Conservation (phyloP, 2,329 filamentous ascomycete genomes). For the Simplicillium sp. region DNA sequence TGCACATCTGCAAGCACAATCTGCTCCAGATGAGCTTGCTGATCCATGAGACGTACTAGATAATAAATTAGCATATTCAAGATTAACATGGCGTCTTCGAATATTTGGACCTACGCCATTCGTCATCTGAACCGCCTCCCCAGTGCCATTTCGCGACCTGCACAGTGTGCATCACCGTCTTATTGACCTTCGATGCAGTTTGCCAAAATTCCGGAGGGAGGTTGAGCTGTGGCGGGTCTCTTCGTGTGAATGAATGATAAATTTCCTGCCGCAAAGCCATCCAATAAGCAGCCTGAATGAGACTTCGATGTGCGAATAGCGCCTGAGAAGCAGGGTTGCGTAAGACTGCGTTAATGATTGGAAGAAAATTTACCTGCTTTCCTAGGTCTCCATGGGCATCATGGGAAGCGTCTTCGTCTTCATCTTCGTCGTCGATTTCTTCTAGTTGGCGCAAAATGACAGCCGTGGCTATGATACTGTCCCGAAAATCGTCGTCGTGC, state of each 20-base stretch:
- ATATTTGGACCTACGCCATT: constrained; percentile 22
- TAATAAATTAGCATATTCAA: neutral
- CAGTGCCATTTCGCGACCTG: constrained; percentile 31
- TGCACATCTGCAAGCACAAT: constrained; percentile 19
- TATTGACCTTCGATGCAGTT: constrained; percentile 25
- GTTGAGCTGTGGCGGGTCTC: constrained; percentile 25
- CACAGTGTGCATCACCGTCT: constrained; percentile 29
- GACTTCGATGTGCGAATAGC: constrained; percentile 22
- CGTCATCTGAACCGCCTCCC: constrained; percentile 22
- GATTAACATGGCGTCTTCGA: neutral
- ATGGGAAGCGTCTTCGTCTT: constrained; percentile 6
- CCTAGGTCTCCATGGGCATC: constrained; percentile 1
- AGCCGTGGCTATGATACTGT: constrained; percentile 29
- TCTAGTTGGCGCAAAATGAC: constrained; percentile 30
- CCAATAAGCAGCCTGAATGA: constrained; percentile 30
- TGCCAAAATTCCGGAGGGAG: constrained; percentile 23
- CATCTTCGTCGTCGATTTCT: constrained; percentile 29
- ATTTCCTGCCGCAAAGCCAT: constrained; percentile 31
- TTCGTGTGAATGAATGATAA: constrained; percentile 28
- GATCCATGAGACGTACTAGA: constrained; percentile 23
- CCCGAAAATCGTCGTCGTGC: constrained; percentile 26
- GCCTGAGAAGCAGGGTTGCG: constrained; percentile 24
- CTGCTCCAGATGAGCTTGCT: constrained; percentile 24
- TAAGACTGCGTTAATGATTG: constrained; percentile 28
- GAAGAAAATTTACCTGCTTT: constrained; percentile 26